A percentile compares a stretch with the other conserved stretches of the same genome.
These are phyloP conservation scores for Rhizopogon roseolus DNA, from an alignment of 768 basidiomycete species.

Conservation along the genomic window DNA sequence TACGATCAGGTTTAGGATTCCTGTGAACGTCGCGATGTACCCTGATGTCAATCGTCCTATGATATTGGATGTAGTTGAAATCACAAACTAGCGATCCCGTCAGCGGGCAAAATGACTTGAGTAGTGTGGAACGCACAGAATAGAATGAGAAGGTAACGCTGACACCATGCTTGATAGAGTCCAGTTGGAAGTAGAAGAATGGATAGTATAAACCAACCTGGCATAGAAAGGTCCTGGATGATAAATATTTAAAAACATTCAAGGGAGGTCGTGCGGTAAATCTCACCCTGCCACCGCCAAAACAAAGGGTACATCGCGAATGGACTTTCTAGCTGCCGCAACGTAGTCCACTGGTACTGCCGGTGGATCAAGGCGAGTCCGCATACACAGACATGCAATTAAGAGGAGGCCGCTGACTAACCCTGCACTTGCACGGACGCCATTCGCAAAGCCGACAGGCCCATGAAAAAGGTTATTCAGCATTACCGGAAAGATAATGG, in stretches of 20 bases:
- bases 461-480: conserved; percentile 17
- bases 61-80: conserved; percentile 24
- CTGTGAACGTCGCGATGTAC: conserved; percentile 28
- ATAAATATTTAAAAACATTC: background rate
- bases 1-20: conserved; percentile 37
- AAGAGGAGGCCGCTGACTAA: conserved; percentile 31
- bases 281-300: conserved; percentile 1
- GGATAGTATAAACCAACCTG: conserved; percentile 40
- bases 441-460: conserved; percentile 29
- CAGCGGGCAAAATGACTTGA: background rate
- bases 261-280: background rate
- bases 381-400: conserved; percentile 20
- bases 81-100: conserved; percentile 18
- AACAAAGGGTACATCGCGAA: conserved; percentile 1
- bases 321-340: background rate
- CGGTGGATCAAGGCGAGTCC: conserved; percentile 31
- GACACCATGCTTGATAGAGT: conserved; percentile 41
- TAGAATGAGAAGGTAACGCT: conserved; percentile 42
- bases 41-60: conserved; percentile 28
- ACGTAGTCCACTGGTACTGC: conserved; percentile 5
- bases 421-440: conserved; percentile 38
- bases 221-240: conserved; percentile 7
- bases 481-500: conserved; percentile 15
- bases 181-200: conserved; percentile 48
- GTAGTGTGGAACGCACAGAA: conserved; percentile 27